phyloP scores from a whole-genome alignment of 495 filamentous ascomycete genomes.

The Talaromyces liani region DNA sequence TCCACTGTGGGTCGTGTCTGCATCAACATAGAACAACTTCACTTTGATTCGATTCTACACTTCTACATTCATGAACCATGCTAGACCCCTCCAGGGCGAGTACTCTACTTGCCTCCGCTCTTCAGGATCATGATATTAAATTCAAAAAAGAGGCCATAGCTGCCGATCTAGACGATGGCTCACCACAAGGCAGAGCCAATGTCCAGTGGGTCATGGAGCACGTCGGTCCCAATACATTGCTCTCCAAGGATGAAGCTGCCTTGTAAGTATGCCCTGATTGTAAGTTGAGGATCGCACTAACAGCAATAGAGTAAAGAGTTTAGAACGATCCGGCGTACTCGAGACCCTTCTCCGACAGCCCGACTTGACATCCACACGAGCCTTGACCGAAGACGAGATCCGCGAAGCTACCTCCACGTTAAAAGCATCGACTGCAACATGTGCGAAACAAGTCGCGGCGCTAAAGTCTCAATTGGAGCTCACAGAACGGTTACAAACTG shows the following conservation, averaged over 20 bases:
- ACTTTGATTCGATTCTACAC: neutral
- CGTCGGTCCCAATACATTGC: conserved; percentile 25
- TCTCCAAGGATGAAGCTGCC: conserved; percentile 33
- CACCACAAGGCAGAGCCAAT: conserved; percentile 11
- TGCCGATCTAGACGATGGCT: conserved; percentile 20
- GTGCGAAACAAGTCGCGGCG: conserved; percentile 27
- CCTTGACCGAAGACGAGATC: conserved; percentile 34
- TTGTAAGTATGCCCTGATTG: conserved; percentile 19
- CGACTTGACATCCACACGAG: conserved; percentile 24
- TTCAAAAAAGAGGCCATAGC: conserved; percentile 21
- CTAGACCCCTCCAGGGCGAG: neutral
- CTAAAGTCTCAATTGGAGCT: conserved; percentile 24
- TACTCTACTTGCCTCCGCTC: conserved; percentile 11
- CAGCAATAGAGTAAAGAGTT: conserved; percentile 23
- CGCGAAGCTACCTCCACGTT: conserved; percentile 28
- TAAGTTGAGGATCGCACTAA: neutral
- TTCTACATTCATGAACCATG: neutral
- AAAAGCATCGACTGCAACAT: conserved; percentile 27
- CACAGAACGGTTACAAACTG: conserved; percentile 21
- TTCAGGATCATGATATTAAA: conserved; percentile 26
- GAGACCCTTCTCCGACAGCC: conserved; percentile 21
- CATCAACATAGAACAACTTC: too few relatives aligned
- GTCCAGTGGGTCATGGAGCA: conserved; percentile 29
- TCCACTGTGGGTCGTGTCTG: neutral
- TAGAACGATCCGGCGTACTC: conserved; percentile 24